Evolutionary conservation across 192 early-diverging fungal species (phyloP).

Genomic region (Coemansia sp.): DNA sequence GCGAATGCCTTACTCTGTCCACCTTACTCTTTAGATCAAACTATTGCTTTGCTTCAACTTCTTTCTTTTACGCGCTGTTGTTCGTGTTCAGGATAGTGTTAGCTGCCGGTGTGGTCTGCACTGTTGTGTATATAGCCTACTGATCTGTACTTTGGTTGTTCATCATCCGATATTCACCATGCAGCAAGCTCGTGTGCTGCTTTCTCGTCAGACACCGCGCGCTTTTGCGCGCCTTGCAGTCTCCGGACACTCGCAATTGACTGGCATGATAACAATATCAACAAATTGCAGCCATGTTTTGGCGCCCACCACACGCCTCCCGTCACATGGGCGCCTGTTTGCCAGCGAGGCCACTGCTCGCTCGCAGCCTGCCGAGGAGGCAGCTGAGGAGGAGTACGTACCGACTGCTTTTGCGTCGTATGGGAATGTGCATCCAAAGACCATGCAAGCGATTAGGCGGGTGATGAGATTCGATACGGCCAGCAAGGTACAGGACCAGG

Average conservation of each 20-base stretch:
- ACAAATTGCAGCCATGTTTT: conserved; percentile 6
- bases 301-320: background rate
- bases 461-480: conserved; percentile 75
- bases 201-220: conserved; percentile 14
- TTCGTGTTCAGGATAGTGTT: background rate
- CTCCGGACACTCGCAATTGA: background rate
- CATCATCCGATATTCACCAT: conserved; percentile 5
- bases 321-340: conserved; percentile 6
- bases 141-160: background rate
- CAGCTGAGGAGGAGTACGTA: conserved; percentile 27
- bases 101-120: background rate
- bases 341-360: conserved; percentile 28
- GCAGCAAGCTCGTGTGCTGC: conserved; percentile 23
- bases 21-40: background rate
- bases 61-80: background rate
- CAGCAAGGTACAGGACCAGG: conserved; percentile 82
- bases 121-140: background rate
- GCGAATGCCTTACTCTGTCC: background rate
- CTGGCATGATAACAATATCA: too few species aligned
- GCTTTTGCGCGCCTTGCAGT: conserved; percentile 15
- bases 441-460: conserved; percentile 57
- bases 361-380: background rate
- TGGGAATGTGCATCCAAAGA: conserved; percentile 34
- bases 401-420: conserved; percentile 59
- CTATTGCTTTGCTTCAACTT: background rate